Percentiles rank a stretch among this genome's conserved stretches.
Evolutionary conservation across 345 rosid species (phyloP).

Genomic region (Combretum micranthum): DNA sequence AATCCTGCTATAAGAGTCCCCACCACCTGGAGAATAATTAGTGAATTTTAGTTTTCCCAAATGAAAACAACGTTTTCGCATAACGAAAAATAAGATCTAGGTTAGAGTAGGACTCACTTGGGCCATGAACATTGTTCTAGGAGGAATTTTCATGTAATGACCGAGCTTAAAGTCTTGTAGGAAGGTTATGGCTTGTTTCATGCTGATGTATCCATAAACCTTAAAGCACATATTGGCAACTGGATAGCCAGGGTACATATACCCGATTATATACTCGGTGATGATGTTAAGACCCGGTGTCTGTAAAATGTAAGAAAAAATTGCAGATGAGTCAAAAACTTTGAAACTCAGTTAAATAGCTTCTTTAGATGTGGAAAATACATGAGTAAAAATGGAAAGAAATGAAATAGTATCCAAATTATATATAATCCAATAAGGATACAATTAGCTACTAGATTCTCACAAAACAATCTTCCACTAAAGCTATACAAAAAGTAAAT

Average conservation of each 20-base stretch:
- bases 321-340: not conserved
- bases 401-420: no score
- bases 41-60: not conserved
- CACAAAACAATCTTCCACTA: no score
- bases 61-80: no score
- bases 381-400: no score
- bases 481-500: no score
- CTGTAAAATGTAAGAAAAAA: conserved; percentile 26
- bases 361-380: no score
- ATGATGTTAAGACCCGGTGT: conserved; percentile 86
- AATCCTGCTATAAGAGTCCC: conserved; percentile 84
- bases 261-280: conserved; percentile 92
- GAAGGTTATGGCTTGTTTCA: conserved; percentile 83
- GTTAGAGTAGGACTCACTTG: conserved; percentile 37
- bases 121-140: conserved; percentile 96
- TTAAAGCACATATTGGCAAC: conserved; percentile 98
- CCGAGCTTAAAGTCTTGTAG: conserved; percentile 97
- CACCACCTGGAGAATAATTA: conserved; percentile 38
- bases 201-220: conserved; percentile 94
- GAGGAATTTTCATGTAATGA: conserved; percentile 97
- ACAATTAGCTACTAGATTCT: no score
- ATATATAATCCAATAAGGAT: no score
- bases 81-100: not conserved
- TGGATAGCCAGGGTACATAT: conserved; percentile 90
- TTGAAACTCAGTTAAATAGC: not conserved